A percentile compares a stretch with the other conserved stretches of the same genome.
phyloP scores from a whole-genome alignment of 257 asterid genomes.

The Forsythia suspensa region DNA sequence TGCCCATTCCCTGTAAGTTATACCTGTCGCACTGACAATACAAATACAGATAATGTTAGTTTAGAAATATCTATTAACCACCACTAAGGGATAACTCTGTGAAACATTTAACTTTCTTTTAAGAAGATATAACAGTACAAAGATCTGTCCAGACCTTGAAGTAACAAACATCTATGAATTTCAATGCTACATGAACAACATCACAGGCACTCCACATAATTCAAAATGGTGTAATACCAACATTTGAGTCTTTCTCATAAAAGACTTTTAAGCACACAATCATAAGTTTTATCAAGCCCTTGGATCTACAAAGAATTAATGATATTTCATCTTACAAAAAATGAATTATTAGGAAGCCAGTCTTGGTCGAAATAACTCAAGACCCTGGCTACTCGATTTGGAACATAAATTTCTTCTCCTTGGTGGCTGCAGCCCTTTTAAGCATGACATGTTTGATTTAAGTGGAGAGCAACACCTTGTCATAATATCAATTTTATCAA shows the following conservation, averaged over 20 bases:
- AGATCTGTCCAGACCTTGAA: neutral
- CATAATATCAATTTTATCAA: slow-evolving; percentile 8
- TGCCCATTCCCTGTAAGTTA: slow-evolving; percentile 99
- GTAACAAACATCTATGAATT: slow-evolving; percentile 1
- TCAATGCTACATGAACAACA: slow-evolving; percentile 1
- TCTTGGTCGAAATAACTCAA: neutral
- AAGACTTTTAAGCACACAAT: slow-evolving; percentile 12
- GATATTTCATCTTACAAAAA: slow-evolving; percentile 9
- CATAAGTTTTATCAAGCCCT: slow-evolving; percentile 7
- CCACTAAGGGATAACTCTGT: neutral
- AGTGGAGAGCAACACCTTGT: slow-evolving; percentile 13
- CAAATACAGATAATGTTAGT: slow-evolving; percentile 31
- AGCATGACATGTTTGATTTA: neutral
- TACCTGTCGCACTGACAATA: slow-evolving; percentile 83
- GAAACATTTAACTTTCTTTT: neutral
- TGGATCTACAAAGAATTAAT: neutral
- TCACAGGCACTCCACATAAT: slow-evolving; percentile 12
- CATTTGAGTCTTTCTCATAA: neutral
- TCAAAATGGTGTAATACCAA: neutral
- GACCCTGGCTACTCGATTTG: slow-evolving; percentile 11
- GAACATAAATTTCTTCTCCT: neutral
- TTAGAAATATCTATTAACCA: slow-evolving; percentile 2
- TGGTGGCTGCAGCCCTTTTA: neutral
- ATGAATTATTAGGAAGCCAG: slow-evolving; percentile 9
- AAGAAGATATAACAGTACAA: slow-evolving; percentile 6